Conservation (phyloP, 2,329 filamentous ascomycete genomes). For the Sporothrix curviconia region DNA sequence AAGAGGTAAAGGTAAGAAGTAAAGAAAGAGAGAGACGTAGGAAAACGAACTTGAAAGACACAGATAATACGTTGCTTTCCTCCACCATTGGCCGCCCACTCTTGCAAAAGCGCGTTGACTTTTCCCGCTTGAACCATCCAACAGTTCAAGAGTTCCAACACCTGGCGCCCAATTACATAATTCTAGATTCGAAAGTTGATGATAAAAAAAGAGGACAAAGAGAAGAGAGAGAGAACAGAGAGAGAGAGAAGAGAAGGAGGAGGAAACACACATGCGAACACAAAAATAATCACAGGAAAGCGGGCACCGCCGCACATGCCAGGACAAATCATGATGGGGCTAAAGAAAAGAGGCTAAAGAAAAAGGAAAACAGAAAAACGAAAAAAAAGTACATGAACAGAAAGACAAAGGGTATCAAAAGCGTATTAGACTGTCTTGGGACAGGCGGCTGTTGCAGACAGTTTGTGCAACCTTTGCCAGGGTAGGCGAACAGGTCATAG, state of each 20-base stretch:
- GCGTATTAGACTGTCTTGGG: background rate
- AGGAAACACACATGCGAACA: background rate
- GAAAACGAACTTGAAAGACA: no score
- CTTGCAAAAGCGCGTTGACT: no score
- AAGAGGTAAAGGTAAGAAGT: no score
- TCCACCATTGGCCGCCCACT: no score
- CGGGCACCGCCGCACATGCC: no score
- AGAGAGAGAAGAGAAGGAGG: background rate
- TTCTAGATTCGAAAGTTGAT: no score
- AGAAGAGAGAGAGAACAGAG: background rate
- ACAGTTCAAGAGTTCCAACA: no score
- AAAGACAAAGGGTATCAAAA: conserved; percentile 4
- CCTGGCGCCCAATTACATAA: no score
- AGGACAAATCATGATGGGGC: background rate
- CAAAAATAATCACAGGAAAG: background rate
- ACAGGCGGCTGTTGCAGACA: background rate
- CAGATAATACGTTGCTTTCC: no score
- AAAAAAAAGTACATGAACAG: background rate
- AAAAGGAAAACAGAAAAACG: background rate
- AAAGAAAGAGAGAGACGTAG: no score
- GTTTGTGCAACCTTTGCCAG: background rate
- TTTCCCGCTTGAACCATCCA: no score
- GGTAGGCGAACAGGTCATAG: background rate
- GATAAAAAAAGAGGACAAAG: no score
- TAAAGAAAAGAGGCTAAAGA: background rate